Conservation (phyloP, 73 alveolate genomes). For the Paramecium caudatum region DNA sequence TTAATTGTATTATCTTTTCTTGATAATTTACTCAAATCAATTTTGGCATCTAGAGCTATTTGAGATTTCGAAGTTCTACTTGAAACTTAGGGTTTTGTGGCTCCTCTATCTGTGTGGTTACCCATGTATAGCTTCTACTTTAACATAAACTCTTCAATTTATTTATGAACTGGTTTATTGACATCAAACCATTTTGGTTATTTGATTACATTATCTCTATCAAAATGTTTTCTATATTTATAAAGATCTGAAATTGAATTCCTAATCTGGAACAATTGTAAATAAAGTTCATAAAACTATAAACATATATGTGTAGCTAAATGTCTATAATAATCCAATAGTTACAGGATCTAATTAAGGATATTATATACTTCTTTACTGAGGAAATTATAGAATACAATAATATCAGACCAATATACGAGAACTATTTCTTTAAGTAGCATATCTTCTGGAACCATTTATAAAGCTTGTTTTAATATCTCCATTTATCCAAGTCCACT, state of each 20-base stretch:
- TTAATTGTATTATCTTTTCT: slow-evolving; percentile 11
- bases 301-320: slow-evolving; percentile 57
- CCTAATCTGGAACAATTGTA: slow-evolving; percentile 38
- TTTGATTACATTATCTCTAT: slow-evolving; percentile 63
- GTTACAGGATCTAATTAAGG: slow-evolving; percentile 16
- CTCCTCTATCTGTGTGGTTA: slow-evolving; percentile 44
- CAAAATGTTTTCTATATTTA: slow-evolving; percentile 65
- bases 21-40: slow-evolving; percentile 23
- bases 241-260: slow-evolving; percentile 48
- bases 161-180: slow-evolving; percentile 66
- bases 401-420: slow-evolving; percentile 66
- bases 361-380: slow-evolving; percentile 48
- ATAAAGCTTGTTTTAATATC: slow-evolving; percentile 4
- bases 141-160: slow-evolving; percentile 51
- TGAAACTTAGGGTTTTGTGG: neutral
- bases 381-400: slow-evolving; percentile 57
- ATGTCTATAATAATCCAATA: slow-evolving; percentile 62
- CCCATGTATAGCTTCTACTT: slow-evolving; percentile 19
- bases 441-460: slow-evolving; percentile 57
- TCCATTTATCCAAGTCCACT: slow-evolving; percentile 69
- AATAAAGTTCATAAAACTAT: slow-evolving; percentile 56
- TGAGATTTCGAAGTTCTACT: slow-evolving; percentile 40
- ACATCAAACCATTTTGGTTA: slow-evolving; percentile 71
- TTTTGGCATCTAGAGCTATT: neutral
- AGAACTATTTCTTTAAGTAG: slow-evolving; percentile 50